A percentile compares a stretch with the other conserved stretches of the same genome.
Evolutionary conservation across 1,139 yeast species (phyloP).

Genomic region (Arxiozyma slooffiae): DNA sequence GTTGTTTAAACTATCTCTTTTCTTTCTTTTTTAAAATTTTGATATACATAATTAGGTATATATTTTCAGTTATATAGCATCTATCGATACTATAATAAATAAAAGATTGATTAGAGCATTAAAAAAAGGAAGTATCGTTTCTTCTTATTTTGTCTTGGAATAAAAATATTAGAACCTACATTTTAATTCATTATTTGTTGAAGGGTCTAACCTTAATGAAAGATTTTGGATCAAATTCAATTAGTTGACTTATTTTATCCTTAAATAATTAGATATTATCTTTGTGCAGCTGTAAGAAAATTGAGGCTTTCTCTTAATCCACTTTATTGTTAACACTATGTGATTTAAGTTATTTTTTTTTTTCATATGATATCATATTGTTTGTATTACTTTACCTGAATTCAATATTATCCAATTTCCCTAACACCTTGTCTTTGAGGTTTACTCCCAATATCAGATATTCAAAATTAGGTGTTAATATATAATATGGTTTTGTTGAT

Average conservation of each 20-base stretch:
- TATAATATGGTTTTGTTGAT: conserved; percentile 30
- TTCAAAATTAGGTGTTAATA: conserved; percentile 1
- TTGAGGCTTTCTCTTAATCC: neutral
- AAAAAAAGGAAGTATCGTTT: no score
- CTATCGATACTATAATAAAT: neutral
- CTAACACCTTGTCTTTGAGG: conserved; percentile 51
- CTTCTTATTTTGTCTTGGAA: neutral
- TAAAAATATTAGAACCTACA: neutral
- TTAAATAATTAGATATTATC: neutral
- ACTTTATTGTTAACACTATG: neutral
- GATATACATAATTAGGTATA: neutral
- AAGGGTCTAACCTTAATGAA: neutral
- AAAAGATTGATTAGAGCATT: neutral
- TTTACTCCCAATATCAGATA: conserved; percentile 31
- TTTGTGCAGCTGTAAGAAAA: neutral
- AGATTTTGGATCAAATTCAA: neutral
- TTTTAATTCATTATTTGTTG: neutral
- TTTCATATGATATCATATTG: conserved; percentile 43
- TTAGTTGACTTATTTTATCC: neutral
- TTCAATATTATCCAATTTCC: conserved; percentile 56
- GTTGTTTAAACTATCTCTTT: no score
- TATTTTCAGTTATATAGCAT: neutral
- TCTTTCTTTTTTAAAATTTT: neutral
- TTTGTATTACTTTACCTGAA: conserved; percentile 40
- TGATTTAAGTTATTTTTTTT: conserved; percentile 19